Conservation (phyloP, 2,329 filamentous ascomycete genomes). For the Xylariaceae sp. region DNA sequence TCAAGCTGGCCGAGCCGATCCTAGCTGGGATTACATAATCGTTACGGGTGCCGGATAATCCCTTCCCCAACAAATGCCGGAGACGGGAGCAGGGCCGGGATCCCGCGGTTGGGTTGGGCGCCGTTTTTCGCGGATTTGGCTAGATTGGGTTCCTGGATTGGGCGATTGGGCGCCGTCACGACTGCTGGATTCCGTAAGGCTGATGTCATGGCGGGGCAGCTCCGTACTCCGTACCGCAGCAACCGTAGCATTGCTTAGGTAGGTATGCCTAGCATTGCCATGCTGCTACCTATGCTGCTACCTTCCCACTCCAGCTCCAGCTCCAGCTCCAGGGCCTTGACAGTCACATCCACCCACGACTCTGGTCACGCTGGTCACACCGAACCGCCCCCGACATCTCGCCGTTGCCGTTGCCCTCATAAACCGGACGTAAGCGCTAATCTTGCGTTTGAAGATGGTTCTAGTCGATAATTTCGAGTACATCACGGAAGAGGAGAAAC, state of each 20-base stretch:
- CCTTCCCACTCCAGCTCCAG: not conserved
- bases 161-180: not conserved
- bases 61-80: not conserved
- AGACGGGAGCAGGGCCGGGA: not conserved
- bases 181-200: not conserved
- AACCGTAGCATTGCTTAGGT: not conserved
- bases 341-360: not conserved
- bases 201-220: conserved; percentile 18
- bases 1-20: not conserved
- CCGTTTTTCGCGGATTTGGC: no score
- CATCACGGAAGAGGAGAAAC: conserved; percentile 83
- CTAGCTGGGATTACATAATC: not conserved
- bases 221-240: not conserved
- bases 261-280: no score
- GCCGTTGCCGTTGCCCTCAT: not conserved
- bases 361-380: not conserved
- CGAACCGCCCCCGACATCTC: not conserved
- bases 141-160: not conserved
- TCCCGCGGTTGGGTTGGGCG: not conserved
- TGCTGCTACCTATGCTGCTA: not conserved
- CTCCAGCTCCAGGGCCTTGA: not conserved
- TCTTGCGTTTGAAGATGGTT: conserved; percentile 59
- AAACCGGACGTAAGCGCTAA: not conserved
- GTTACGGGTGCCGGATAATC: not conserved
- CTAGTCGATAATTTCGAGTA: conserved; percentile 83